Conservation (phyloP, 768 basidiomycete species). For the Tulasnella calospora region DNA sequence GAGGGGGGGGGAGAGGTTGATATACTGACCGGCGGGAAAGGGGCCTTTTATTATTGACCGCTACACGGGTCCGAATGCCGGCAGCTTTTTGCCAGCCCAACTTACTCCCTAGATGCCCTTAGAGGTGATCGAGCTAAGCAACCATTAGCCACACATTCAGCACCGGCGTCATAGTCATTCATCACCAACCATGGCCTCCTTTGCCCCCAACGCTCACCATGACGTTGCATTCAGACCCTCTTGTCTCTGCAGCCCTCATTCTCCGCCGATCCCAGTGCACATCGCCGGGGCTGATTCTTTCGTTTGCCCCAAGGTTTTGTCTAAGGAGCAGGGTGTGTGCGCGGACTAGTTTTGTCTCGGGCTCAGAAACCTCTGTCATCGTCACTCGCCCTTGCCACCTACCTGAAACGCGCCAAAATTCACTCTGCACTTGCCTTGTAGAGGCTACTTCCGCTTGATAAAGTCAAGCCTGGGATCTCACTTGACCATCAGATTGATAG, state of each 20-base stretch:
- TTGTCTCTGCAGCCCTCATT: neutral
- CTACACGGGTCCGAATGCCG: neutral
- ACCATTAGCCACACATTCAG: neutral
- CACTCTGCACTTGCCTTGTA: neutral
- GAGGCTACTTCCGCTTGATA: neutral
- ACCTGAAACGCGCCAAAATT: neutral
- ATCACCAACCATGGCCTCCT: neutral
- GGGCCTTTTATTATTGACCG: constrained; percentile 6
- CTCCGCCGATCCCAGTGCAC: neutral
- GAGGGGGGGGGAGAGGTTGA: neutral
- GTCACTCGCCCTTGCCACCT: neutral
- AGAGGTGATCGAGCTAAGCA: neutral
- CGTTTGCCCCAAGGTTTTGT: neutral
- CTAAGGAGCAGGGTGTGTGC: neutral
- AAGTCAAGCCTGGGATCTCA: neutral
- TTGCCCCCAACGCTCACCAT: neutral
- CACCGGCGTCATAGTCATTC: neutral
- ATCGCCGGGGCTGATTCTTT: neutral
- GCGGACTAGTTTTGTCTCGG: neutral
- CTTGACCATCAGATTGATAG: neutral
- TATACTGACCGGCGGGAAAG: constrained; percentile 6
- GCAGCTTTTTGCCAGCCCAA: neutral
- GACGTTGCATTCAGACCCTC: neutral
- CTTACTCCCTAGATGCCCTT: neutral
- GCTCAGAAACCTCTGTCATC: neutral